phyloP scores from a whole-genome alignment of 768 basidiomycete species.

The Russula virescens region DNA sequence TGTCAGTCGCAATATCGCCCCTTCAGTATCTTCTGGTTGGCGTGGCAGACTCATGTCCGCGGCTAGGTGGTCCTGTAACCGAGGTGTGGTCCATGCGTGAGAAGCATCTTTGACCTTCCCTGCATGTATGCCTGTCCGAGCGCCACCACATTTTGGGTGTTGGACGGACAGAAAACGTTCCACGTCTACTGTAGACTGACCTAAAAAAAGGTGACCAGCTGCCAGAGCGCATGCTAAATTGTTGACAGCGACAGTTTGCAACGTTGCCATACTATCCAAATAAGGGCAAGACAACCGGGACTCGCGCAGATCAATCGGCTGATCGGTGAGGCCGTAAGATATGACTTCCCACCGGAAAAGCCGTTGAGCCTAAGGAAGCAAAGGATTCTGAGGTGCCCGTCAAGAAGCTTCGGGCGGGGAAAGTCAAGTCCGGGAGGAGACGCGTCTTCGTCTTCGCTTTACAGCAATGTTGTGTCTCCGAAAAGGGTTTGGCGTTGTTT shows the following conservation, averaged over 20 bases:
- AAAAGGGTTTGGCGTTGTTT: no score
- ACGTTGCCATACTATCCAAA: conserved; percentile 17
- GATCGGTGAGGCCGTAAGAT: conserved; percentile 12
- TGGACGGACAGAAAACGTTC: background rate
- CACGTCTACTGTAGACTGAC: no score
- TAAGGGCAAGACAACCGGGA: background rate
- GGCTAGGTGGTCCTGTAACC: background rate
- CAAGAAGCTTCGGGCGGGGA: background rate
- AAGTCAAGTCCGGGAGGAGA: conserved; percentile 3
- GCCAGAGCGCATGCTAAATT: background rate
- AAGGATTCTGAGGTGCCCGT: background rate
- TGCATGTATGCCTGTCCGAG: background rate
- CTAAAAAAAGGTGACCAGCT: no score
- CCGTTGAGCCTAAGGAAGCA: background rate
- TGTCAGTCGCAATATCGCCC: no score
- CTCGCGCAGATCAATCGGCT: conserved; percentile 10
- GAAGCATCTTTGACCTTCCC: background rate
- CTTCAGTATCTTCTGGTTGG: no score
- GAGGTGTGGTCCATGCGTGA: background rate
- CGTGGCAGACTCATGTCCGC: no score
- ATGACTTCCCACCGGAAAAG: background rate
- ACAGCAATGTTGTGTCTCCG: background rate
- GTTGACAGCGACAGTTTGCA: no score
- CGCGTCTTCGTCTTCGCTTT: background rate
- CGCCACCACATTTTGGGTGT: background rate